Percentiles rank a stretch among this genome's conserved stretches.
Evolutionary conservation across 108 stramenopile species (phyloP).

Genomic region (Nitzschia palea): DNA sequence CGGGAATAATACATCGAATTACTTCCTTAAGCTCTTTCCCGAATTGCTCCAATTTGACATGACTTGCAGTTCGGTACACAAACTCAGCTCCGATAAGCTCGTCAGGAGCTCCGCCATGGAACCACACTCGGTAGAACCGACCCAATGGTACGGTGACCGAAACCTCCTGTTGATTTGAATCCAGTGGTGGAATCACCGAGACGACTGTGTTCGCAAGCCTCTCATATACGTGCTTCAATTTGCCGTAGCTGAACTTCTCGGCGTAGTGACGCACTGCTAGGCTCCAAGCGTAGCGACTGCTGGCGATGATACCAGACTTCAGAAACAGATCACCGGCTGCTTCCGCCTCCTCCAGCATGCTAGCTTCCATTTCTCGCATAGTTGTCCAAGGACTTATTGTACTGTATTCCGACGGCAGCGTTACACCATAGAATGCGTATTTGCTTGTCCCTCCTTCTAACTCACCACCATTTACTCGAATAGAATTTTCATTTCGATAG

Average conservation of each 20-base stretch:
- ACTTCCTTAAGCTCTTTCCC: conserved; percentile 62
- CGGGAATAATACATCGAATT: conserved; percentile 73
- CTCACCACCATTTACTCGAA: conserved; percentile 64
- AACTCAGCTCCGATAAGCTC: conserved; percentile 81
- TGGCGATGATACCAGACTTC: conserved; percentile 78
- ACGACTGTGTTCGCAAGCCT: conserved; percentile 69
- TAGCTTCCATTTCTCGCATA: conserved; percentile 70
- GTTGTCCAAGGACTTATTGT: conserved; percentile 69
- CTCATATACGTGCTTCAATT: conserved; percentile 66
- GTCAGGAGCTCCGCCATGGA: conserved; percentile 90
- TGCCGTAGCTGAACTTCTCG: conserved; percentile 79
- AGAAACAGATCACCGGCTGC: conserved; percentile 75
- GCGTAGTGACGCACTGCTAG: conserved; percentile 78
- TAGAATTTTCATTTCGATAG: conserved; percentile 79
- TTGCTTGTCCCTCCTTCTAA: conserved; percentile 68
- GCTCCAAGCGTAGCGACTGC: conserved; percentile 77
- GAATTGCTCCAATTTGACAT: conserved; percentile 67
- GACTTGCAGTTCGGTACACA: conserved; percentile 72
- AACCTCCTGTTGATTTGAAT: conserved; percentile 61
- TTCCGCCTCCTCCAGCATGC: conserved; percentile 88
- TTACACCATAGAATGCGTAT: conserved; percentile 74
- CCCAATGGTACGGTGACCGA: conserved; percentile 73
- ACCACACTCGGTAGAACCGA: conserved; percentile 86
- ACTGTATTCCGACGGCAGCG: conserved; percentile 70
- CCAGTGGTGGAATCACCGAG: conserved; percentile 70